Evolutionary conservation across 1,139 yeast species (phyloP).

Genomic region (Candida albicans): DNA sequence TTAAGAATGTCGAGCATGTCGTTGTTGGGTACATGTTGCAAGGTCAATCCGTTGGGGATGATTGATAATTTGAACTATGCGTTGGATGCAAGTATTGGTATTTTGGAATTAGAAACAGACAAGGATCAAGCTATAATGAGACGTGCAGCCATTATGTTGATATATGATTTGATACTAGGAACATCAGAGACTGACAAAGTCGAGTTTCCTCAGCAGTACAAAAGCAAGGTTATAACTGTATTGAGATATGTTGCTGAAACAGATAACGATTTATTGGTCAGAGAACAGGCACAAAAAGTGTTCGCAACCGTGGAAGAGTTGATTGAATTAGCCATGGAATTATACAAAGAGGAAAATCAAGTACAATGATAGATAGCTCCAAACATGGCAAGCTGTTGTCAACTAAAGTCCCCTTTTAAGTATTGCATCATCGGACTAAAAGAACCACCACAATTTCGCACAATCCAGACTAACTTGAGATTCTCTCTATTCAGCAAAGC

Average conservation of each 20-base stretch:
- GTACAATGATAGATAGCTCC: neutral
- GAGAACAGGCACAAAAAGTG: constrained; percentile 56
- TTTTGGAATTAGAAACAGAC: constrained; percentile 56
- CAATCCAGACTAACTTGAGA: neutral
- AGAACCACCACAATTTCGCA: neutral
- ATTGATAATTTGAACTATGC: constrained; percentile 49
- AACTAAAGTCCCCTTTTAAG: neutral
- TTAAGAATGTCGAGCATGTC: constrained; percentile 87
- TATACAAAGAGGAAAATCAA: constrained; percentile 4
- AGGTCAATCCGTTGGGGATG: constrained; percentile 58
- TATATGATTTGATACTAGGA: constrained; percentile 61
- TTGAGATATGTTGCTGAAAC: constrained; percentile 47
- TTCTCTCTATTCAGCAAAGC: too few relatives aligned
- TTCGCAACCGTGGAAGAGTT: constrained; percentile 44
- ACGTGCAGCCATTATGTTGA: constrained; percentile 69
- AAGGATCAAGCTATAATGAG: constrained; percentile 58
- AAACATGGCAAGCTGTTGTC: neutral
- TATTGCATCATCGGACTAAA: neutral
- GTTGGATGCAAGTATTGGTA: constrained; percentile 75
- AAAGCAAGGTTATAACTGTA: constrained; percentile 37
- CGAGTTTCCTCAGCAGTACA: constrained; percentile 50
- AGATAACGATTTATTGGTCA: constrained; percentile 57
- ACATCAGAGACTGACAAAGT: constrained; percentile 43
- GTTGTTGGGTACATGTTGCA: constrained; percentile 67
- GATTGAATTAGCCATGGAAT: constrained; percentile 16